Conservation (phyloP, 352 stramenopile species). For the Phytopythium delawarense region DNA sequence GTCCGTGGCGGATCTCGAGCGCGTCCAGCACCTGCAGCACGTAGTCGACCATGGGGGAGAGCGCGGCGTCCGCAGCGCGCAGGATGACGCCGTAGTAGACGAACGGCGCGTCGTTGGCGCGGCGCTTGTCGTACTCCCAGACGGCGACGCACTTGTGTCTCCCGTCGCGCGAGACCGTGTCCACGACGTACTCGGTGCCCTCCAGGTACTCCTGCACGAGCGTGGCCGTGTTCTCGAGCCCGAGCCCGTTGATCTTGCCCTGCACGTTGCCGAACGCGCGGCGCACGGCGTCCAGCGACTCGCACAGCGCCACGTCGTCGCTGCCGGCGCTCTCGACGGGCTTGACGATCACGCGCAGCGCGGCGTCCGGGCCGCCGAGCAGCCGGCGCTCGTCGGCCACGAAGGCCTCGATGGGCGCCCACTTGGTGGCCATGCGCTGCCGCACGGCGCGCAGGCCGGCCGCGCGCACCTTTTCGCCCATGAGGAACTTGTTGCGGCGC, state of each 20-base stretch:
- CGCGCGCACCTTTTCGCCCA: constrained; percentile 79
- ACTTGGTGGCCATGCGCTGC: constrained; percentile 68
- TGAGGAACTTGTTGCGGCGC: constrained; percentile 88
- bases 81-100: constrained; percentile 92
- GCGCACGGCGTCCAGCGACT: constrained; percentile 87
- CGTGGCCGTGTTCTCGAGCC: constrained; percentile 85
- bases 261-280: constrained; percentile 89
- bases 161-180: constrained; percentile 92
- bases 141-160: constrained; percentile 93
- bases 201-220: constrained; percentile 94
- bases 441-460: constrained; percentile 76
- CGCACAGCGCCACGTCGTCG: constrained; percentile 93
- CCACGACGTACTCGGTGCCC: constrained; percentile 96
- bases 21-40: constrained; percentile 75
- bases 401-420: constrained; percentile 77
- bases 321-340: constrained; percentile 91
- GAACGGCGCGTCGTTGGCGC: constrained; percentile 90
- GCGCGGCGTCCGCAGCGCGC: constrained; percentile 38
- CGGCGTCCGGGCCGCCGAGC: constrained; percentile 2
- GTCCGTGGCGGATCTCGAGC: constrained; percentile 78
- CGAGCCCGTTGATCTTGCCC: constrained; percentile 87
- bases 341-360: constrained; percentile 90
- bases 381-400: constrained; percentile 62
- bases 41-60: constrained; percentile 51
- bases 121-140: constrained; percentile 97